Evolutionary conservation across 305 asterid genomes (phyloP).

Genomic region (Stenogyne calaminthoides): DNA sequence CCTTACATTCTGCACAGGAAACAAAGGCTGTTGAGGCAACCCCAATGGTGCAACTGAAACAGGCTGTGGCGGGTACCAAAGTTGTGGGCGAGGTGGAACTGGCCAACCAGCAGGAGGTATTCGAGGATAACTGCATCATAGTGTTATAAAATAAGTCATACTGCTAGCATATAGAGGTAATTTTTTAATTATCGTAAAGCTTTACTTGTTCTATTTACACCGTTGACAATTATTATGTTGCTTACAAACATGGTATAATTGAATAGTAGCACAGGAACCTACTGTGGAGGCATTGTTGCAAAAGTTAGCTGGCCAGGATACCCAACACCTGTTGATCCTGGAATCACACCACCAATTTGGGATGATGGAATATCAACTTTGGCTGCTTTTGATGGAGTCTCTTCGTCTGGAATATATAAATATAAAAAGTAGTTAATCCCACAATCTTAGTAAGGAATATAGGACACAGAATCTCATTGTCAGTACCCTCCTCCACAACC

Average conservation of each 20-base stretch:
- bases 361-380: constrained; percentile 59
- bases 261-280: constrained; percentile 30
- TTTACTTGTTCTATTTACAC: background rate
- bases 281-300: constrained; percentile 59
- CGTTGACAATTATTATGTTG: background rate
- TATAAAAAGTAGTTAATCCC: constrained; percentile 17
- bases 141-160: constrained; percentile 16
- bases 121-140: constrained; percentile 68
- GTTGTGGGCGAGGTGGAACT: constrained; percentile 72
- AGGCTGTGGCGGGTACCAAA: constrained; percentile 83
- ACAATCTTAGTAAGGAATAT: background rate
- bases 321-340: constrained; percentile 50
- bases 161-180: background rate
- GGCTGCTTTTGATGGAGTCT: constrained; percentile 58
- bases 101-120: constrained; percentile 74
- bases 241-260: background rate
- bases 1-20: constrained; percentile 80
- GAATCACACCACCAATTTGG: constrained; percentile 54
- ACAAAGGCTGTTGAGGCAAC: constrained; percentile 78
- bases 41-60: constrained; percentile 46
- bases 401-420: constrained; percentile 56
- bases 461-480: background rate
- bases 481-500: background rate
- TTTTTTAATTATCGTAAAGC: background rate
- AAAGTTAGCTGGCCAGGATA: constrained; percentile 59